Evolutionary conservation across 495 filamentous ascomycete species (phyloP), one percentile per base, ranked within the genome.

Genomic region (Tricharina praecox): DNA sequence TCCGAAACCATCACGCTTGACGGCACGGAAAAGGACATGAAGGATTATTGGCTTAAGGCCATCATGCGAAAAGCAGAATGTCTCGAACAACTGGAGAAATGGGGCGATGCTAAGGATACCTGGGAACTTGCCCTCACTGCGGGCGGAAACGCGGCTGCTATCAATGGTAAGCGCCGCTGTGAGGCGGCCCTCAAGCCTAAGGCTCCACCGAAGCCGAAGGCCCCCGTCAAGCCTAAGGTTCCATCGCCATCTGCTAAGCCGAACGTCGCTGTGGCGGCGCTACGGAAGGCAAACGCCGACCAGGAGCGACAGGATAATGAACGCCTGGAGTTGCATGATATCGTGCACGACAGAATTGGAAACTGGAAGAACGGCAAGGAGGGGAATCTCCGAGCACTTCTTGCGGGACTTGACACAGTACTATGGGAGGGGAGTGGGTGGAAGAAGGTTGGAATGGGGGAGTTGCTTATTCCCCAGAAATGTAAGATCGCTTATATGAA

Each of bases 401-500:
- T 97, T 39, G 78, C 77, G n/a, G 93, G 84, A 54, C 60, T 97
- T 50, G 90, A 96, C 57, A 74, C 68, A 19, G 85, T 97, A 35
- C 69, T 97, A 33, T 97, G 90, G 90, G 76, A 82, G 45, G 80
- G 79, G 26, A 78, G 82, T 45, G 86, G 85, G 24, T 97, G 90
- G 92, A 93, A 90, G 70, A 94, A 93, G 70, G 78, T 96, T 15
- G 83, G 82, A 21, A 78, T 97, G 77, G 76, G 82, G 41, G 88
- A 97, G 63, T 60, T 97, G 53, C 77, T 97, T 30, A 67, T 93
- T 68, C 77, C 86, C 34, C 79, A 78, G 39, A 93, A 83, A 71
- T 90, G 95, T 41, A 97, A 97, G 75, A 76, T 96, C 46, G 72
- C 82, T 47, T 97, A 97, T 58, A 96, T 97, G 90, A 94, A 93